Evolutionary conservation across 2,329 filamentous ascomycete genomes (phyloP).

Genomic region (Penicillium palitans): DNA sequence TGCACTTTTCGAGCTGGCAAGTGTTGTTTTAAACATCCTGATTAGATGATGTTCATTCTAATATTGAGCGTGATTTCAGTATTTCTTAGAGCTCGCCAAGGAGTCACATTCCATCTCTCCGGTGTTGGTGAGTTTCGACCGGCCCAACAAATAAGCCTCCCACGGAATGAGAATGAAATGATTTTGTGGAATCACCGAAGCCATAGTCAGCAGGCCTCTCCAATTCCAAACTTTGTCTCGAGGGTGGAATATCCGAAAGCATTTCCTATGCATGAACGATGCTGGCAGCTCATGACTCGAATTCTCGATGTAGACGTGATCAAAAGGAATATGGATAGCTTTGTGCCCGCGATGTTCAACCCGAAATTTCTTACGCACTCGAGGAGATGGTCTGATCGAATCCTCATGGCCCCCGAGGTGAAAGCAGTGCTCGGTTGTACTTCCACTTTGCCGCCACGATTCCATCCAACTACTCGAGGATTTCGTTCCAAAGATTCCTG

Average conservation of each 20-base stretch:
- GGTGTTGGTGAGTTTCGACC: background rate
- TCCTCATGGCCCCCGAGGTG: background rate
- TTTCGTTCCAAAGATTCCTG: background rate
- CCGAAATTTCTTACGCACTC: too few species aligned
- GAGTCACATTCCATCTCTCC: background rate
- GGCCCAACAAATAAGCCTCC: background rate
- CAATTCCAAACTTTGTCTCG: background rate
- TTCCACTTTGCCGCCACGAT: background rate
- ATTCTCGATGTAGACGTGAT: background rate
- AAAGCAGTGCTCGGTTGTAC: background rate
- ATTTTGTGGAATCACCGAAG: background rate
- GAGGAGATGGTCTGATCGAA: background rate
- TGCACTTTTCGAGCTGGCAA: background rate
- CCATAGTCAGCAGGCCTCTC: background rate
- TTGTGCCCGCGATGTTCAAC: background rate
- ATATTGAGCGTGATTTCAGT: background rate
- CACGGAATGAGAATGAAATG: background rate
- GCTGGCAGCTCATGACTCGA: background rate
- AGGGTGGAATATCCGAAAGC: background rate
- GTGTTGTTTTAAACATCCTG: background rate
- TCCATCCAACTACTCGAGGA: rapidly evolving
- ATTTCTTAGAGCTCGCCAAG: background rate
- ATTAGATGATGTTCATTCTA: background rate
- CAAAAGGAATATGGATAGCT: background rate
- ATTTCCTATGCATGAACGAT: background rate